Base-by-base conservation (phyloP, 2,329 filamentous ascomycete species). In the Fusarium drepaniforme region DNA sequence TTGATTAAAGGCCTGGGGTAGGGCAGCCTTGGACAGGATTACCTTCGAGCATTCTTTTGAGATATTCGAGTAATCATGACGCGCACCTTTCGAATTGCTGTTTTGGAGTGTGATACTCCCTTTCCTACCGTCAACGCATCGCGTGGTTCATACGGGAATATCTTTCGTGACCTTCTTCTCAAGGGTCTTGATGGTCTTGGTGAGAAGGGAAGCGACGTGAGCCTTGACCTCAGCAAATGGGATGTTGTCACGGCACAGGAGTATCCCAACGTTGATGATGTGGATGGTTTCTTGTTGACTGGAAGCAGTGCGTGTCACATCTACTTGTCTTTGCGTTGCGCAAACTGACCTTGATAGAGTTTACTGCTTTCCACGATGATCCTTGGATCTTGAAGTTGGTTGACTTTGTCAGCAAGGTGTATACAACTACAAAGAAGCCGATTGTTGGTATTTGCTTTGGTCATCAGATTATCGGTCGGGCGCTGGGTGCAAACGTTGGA, bases 401-500 rank as follows among this genome's bases (percentile, higher is more conserved):
- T 6, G 78, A 81, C 16, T 87, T 81, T 68, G 77, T 85, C 8
- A 72, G 71, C 16, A 67, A 73, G 8, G 73, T 80, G 7, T 76
- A 80, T 44, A 71, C 68, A 5, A 77, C 74, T 8, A 81, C 78
- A 5, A 73, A 76, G 13, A 75, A 80, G 30, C 84, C 81, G 0
- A 77, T 86, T 2, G 78, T 86, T 3, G 85, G 86, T 0, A 83
- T 86, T n/a, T 87, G 85, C 68, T 87, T 86, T 66, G 85, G 85
- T 1, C 85, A 87, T 61, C 85, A 87, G 63, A 85, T 87, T 38
- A 79, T 87, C 35, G 85, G 80, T 1, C 81, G 85, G 5, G 84
- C 85, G 1, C 75, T 87, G 1, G 81, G 81, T 13, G 81, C 81
- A 9, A 80, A 81, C 44, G 83, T 86, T 5, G 82, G 78, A 1